Base-by-base conservation (phyloP, 768 basidiomycete genomes). In the Lanmaoa pseudosensibilis region DNA sequence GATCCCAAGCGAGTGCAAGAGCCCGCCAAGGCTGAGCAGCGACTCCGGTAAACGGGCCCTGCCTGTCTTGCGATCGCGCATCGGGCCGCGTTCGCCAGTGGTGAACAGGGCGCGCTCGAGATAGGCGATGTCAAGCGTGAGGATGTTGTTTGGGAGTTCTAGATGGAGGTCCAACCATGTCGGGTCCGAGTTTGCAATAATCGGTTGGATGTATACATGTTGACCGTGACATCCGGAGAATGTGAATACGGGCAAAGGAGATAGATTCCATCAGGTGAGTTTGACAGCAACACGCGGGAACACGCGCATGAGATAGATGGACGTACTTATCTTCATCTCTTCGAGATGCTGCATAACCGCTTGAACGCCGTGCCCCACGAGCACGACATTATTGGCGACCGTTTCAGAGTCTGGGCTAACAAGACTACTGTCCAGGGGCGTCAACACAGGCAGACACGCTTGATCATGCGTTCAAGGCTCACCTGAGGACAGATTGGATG, bases 251-350 rank as follows among this genome's bases (percentile, higher is more conserved):
- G 21, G 34, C 49, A 38, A 15, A 18, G 41, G 52, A 41, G 38
- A 50, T 34, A 19, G 43, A 46, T 43, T 11, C 36, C n/a, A 18
- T 52, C 21, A 39, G 18, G 18, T 53, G 25, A 46, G 46, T 30
- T 9, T 13, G 19, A 33, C 18, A 4, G 27, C 38, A 40, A 33
- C 40, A 47, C 32, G 38, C 16, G 37, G 3, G 15, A 5, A 19
- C 40, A 34, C 27, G 27, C 27, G 27, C 7, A 30, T 7, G 27
- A 3, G 23, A 16, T 10, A 21, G 33, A 50, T 10, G 23, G 23
- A 70, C 88, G 65, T 65, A 92, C 90, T 87, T 65, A 92, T 88
- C 72, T 84, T 85, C 82, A 92, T 86, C 46, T 91, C 88, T 50
- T 89, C 86, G 37, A 92, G 75, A 18, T 83, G 78, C 39, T 80